Evolutionary conservation across 1,284 basidiomycete genomes (phyloP), one percentile per base, ranked within the genome.

Genomic region (Fomitopsis schrenkii): DNA sequence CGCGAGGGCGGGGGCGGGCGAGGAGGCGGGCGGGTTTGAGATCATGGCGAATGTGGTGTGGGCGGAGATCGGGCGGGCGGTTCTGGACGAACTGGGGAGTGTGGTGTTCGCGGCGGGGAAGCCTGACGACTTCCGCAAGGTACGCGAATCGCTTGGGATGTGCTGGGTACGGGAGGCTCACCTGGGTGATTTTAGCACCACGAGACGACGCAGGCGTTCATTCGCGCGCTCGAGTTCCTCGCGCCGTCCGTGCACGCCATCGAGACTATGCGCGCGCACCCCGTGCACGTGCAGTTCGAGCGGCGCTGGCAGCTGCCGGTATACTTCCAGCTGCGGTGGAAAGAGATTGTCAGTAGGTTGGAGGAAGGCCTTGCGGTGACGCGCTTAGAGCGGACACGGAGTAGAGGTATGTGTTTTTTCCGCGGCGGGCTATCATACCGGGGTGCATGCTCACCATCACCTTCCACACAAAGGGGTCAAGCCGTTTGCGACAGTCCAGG

Each of bases 261-360:
- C 12, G 78, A 86, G 62, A 79, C 80, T 0, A 87, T 97, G 82
- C 85, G 93, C 5, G 70, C 77, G 4, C 91, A 94, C 72, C 82
- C 87, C 0, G 79, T 87, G 4, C 96, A 90, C 73, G 67, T 72
- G 7, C 75, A 87, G 0, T 97, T 98, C 69, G 86, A 91, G 70
- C 83, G 86, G 60, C 83, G 95, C 45, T 99, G 97, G 96, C 97
- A 98, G 72, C 80, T 99, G 6, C 92, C 94, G 0, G 92, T 98
- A 17, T 99, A 99, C 73, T 98, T 97, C 74, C 97, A 99, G 72
- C 80, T 99, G 65, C 85, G 96, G n/a, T 97, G 95, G 90, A 97
- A 98, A 72, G 95, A 97, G 69, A 92, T 97, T 58, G 87, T 97
- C 1, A 76, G 81, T 0, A 81, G 80, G 52, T 76, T 96, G 15